Evolutionary conservation across 2,329 filamentous ascomycete genomes (phyloP), one percentile per base, ranked within the genome.

Genomic region (Calonectria honghensis): DNA sequence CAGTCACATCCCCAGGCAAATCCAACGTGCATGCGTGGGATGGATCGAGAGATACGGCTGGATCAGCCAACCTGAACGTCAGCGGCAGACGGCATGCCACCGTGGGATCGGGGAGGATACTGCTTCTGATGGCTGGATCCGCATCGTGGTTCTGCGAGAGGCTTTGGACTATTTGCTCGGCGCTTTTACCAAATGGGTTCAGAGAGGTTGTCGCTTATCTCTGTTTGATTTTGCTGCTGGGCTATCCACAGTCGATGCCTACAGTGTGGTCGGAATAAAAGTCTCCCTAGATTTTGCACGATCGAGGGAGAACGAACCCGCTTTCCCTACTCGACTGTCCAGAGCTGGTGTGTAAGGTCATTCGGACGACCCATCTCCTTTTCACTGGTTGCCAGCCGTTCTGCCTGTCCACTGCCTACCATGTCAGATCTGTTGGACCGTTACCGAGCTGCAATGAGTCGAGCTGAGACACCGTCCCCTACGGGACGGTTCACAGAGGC

Each of bases 391-490:
- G 35, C 13, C 35, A 20, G 35, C 13, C 14, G 4, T 29, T 45
- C 24, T 35, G 29, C 29, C 27, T 63, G 37, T 20, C 57, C 57
- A 29, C 9, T 29, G 9, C n/a, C 18, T 14, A 24, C 54, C 13
- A 2, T 20, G 5, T n/a, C 20, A 29, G 32, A 41, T 16, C 35
- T 41, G 7, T 10, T 68, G 16, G 50, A 11, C 9, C 24, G 13
- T 32, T 24, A 50, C 16, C 13, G 11, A 35, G 16, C 29, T 14
- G 35, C 27, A 35, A 71, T 71, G 68, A 66, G 68, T 57, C 68
- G 68, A 29, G 61, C 35, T n/a, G 20, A 57, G 45, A 71, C 68
- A 13, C 68, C 68, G n/a, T 65, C 68, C 13, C 63, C 48, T 24
- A 35, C 59, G 59, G 52, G 37, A 5, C 48, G 27, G 45, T 51